Evolutionary conservation across 768 basidiomycete genomes (phyloP).

Genomic region (Agaricus blazei): DNA sequence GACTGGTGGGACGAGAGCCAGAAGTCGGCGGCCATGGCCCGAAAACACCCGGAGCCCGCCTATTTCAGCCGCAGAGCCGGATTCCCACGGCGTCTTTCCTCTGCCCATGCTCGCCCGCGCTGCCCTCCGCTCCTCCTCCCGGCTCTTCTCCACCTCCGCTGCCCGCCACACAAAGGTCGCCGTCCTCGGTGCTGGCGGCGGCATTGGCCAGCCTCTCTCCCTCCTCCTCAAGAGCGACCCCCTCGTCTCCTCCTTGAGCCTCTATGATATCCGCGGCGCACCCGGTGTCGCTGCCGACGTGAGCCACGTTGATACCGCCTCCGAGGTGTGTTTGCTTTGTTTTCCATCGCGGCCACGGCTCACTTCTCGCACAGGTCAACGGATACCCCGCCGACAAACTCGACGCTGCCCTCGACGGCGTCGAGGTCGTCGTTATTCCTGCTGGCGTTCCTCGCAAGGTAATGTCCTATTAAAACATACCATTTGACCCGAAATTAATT

Average conservation of each 20-base stretch:
- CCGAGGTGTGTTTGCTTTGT: conserved; percentile 50
- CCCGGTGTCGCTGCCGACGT: conserved; percentile 98
- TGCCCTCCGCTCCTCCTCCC: conserved; percentile 42
- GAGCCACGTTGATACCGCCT: conserved; percentile 85
- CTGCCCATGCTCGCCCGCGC: conserved; percentile 62
- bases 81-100: conserved; percentile 9
- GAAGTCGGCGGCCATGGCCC: conserved; percentile 15
- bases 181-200: conserved; percentile 97
- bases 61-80: not conserved
- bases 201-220: conserved; percentile 97
- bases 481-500: conserved; percentile 17
- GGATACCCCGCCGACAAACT: conserved; percentile 85
- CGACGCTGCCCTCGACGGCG: conserved; percentile 84
- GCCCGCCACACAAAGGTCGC: conserved; percentile 81
- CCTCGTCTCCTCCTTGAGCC: conserved; percentile 74
- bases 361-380: conserved; percentile 44
- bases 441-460: conserved; percentile 99
- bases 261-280: conserved; percentile 95
- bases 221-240: conserved; percentile 92
- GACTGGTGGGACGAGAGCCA: conserved; percentile 14
- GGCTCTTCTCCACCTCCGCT: conserved; percentile 75
- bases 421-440: conserved; percentile 92
- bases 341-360: not conserved
- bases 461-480: conserved; percentile 15
- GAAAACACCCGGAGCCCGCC: not conserved